phyloP scores from a whole-genome alignment of 2,329 filamentous ascomycete genomes.

The Microascus cirrosus region DNA sequence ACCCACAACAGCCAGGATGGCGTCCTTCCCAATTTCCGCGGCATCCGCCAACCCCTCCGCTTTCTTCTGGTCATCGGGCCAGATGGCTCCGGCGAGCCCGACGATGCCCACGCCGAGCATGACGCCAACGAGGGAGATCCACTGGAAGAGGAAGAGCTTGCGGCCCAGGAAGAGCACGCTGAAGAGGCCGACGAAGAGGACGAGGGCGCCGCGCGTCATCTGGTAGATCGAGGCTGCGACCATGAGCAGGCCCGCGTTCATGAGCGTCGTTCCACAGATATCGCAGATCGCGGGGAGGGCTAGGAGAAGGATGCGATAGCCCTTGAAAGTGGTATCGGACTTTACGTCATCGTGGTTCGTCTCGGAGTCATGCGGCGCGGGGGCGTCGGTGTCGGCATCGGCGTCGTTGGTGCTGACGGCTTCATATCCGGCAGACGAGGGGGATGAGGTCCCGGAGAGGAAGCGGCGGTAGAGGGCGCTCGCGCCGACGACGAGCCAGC shows the following conservation, averaged over 20 bases:
- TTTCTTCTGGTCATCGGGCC: constrained; percentile 49
- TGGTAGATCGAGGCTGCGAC: constrained; percentile 96
- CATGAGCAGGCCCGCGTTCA: constrained; percentile 91
- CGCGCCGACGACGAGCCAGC: constrained; percentile 78
- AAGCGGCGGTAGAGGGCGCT: constrained; percentile 56
- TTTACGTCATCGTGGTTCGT: constrained; percentile 26
- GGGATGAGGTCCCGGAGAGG: constrained; percentile 25
- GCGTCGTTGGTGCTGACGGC: constrained; percentile 42
- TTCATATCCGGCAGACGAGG: constrained; percentile 48
- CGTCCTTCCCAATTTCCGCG: constrained; percentile 16
- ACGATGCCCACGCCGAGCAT: constrained; percentile 82
- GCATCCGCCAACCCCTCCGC: constrained; percentile 15
- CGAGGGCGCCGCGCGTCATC: constrained; percentile 91
- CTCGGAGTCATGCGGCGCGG: constrained; percentile 13
- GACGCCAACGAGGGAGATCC: constrained; percentile 78
- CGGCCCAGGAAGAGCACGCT: constrained; percentile 83
- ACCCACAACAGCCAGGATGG: constrained; percentile 64
- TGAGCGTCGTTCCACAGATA: constrained; percentile 87
- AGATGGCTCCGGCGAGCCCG: constrained; percentile 77
- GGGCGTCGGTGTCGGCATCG: constrained; percentile 23
- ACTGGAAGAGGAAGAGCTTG: constrained; percentile 77
- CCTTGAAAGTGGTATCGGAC: constrained; percentile 47
- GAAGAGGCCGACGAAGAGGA: constrained; percentile 91
- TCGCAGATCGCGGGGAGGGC: constrained; percentile 86
- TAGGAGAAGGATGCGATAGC: constrained; percentile 62